Percentiles rank a stretch among this genome's conserved stretches.
Conservation (phyloP, 2,329 filamentous ascomycete genomes). For the Cercospora nicotianae region DNA sequence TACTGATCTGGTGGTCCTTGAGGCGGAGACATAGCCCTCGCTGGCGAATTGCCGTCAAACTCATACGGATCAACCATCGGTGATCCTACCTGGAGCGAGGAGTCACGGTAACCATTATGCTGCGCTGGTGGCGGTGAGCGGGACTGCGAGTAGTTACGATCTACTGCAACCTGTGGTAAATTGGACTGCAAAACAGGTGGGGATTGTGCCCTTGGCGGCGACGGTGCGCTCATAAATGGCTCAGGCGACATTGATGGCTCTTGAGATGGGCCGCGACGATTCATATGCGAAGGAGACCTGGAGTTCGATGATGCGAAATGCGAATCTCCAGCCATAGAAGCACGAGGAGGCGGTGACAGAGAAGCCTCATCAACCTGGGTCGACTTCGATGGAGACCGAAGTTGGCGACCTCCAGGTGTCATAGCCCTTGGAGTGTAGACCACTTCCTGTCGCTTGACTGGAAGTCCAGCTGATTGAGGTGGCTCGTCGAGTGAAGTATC, state of each 20-base stretch:
- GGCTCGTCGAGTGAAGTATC: constrained; percentile 14
- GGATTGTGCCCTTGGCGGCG: not conserved
- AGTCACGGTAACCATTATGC: constrained; percentile 12
- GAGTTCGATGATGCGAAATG: constrained; percentile 9
- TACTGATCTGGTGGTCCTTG: constrained; percentile 15
- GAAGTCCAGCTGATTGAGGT: not conserved
- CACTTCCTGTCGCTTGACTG: constrained; percentile 18
- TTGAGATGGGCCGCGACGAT: constrained; percentile 2
- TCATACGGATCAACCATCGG: constrained; percentile 12
- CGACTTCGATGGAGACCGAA: constrained; percentile 16
- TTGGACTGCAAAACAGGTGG: constrained; percentile 10
- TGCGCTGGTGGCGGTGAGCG: not conserved
- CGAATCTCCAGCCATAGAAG: constrained; percentile 13
- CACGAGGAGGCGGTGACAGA: constrained; percentile 13
- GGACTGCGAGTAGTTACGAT: not conserved
- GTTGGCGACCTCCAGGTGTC: constrained; percentile 7
- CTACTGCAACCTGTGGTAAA: not conserved
- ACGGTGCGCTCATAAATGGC: constrained; percentile 9
- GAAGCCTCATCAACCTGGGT: constrained; percentile 16
- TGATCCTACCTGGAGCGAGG: constrained; percentile 8
- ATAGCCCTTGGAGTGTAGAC: constrained; percentile 15
- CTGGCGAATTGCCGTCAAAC: constrained; percentile 8
- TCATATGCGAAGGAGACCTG: not conserved
- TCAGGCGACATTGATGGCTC: not conserved
- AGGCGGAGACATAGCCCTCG: not conserved